A percentile compares a stretch with the other conserved stretches of the same genome.
phyloP scores from a whole-genome alignment of 2,329 filamentous ascomycete genomes.

The Penicillium glabrum region DNA sequence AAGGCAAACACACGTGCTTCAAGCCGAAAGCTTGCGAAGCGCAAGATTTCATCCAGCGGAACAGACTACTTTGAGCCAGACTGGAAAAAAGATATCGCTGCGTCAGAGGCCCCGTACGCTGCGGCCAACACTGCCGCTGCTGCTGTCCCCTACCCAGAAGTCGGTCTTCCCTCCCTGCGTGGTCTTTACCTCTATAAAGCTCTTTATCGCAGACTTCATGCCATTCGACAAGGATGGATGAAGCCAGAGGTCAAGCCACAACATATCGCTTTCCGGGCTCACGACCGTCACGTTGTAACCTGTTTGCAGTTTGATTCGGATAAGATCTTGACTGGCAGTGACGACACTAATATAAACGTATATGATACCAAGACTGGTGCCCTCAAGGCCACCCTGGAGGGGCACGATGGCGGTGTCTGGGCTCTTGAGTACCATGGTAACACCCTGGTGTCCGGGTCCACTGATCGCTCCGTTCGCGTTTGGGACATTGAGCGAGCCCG shows the following conservation, averaged over 20 bases:
- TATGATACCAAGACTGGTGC: conserved; percentile 96
- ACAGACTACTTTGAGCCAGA: conserved; percentile 42
- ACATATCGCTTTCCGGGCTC: conserved; percentile 94
- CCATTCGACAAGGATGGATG: conserved; percentile 92
- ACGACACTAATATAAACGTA: conserved; percentile 96
- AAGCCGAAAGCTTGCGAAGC: conserved; percentile 57
- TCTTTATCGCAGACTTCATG: conserved; percentile 86
- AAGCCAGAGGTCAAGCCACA: conserved; percentile 76
- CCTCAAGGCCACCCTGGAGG: conserved; percentile 77
- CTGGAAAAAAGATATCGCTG: conserved; percentile 49
- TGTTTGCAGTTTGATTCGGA: conserved; percentile 97
- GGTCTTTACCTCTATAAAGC: conserved; percentile 94
- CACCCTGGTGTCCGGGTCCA: conserved; percentile 90
- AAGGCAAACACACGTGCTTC: conserved; percentile 49
- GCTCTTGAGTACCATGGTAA: conserved; percentile 95
- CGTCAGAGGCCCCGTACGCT: conserved; percentile 78
- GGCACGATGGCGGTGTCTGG: conserved; percentile 97
- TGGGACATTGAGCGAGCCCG: conserved; percentile 95
- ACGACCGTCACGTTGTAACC: conserved; percentile 94
- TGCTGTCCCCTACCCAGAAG: conserved; percentile 76
- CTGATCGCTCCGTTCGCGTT: conserved; percentile 95
- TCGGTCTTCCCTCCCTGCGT: conserved; percentile 75
- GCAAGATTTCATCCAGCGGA: conserved; percentile 51
- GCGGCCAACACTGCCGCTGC: conserved; percentile 78
- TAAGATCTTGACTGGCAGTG: conserved; percentile 96